phyloP scores from a whole-genome alignment of 163 green algal genomes.

The Coccomyxa subellipsoidea region DNA sequence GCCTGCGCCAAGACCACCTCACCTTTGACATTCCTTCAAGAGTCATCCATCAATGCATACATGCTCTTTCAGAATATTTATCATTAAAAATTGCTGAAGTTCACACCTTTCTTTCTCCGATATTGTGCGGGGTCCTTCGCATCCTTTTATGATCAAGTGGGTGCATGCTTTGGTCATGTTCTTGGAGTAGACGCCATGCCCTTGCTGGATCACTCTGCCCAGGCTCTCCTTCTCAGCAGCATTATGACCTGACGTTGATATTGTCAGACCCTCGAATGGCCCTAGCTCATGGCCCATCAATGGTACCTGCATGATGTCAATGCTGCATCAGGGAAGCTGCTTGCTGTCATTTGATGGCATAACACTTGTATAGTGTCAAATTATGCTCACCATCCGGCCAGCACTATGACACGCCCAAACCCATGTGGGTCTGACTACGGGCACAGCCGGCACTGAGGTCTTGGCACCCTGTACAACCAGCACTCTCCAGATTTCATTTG shows the following conservation, averaged over 20 bases:
- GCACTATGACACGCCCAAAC: not conserved
- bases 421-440: constrained; percentile 5
- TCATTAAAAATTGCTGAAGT: not conserved
- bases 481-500: not conserved
- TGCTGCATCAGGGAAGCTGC: not conserved
- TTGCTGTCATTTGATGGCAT: not conserved
- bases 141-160: constrained; percentile 8
- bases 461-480: not conserved
- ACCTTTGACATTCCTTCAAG: not conserved
- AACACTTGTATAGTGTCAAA: not conserved
- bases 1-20: constrained; percentile 8
- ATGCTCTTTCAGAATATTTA: too few species aligned
- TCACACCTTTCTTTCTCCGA: constrained; percentile 19
- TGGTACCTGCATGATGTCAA: not conserved
- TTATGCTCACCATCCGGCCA: not conserved
- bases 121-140: not conserved
- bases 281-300: constrained; percentile 3
- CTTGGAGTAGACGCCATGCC: constrained; percentile 13
- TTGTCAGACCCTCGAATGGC: constrained; percentile 14
- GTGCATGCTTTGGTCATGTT: constrained; percentile 11
- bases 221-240: constrained; percentile 4
- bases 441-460: not conserved
- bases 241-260: constrained; percentile 7
- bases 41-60: not conserved
- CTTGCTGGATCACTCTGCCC: constrained; percentile 22